Percentiles rank a stretch among this genome's conserved stretches.
These are phyloP conservation scores for Cudoniella acicularis DNA, from an alignment of 495 filamentous ascomycete species.

Conservation along the genomic window DNA sequence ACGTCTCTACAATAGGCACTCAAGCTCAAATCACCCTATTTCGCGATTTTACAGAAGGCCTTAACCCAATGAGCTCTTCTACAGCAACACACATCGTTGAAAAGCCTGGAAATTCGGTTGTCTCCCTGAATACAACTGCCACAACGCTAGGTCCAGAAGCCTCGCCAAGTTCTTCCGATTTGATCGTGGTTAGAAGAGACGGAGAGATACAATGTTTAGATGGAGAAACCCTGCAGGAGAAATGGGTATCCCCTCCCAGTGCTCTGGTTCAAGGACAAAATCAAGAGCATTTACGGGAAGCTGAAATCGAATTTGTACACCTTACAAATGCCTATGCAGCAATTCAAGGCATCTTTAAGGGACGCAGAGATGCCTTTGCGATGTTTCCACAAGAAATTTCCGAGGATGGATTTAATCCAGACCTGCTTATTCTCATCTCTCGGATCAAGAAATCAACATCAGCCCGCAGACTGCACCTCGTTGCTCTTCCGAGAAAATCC, in stretches of 20 bases:
- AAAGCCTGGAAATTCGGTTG: conserved; percentile 12
- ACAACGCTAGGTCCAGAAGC: not conserved
- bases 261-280: conserved; percentile 12
- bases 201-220: conserved; percentile 49
- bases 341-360: conserved; percentile 40
- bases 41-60: conserved; percentile 41
- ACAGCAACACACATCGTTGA: conserved; percentile 13
- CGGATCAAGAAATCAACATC: conserved; percentile 21
- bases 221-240: conserved; percentile 31
- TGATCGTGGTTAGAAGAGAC: conserved; percentile 32
- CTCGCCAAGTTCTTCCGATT: conserved; percentile 12
- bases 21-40: conserved; percentile 45
- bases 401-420: conserved; percentile 41
- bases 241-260: conserved; percentile 30
- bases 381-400: conserved; percentile 34
- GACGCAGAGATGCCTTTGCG: conserved; percentile 36
- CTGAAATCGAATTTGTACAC: conserved; percentile 34
- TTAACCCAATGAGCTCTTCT: not conserved
- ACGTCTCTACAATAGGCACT: conserved; percentile 43
- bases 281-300: conserved; percentile 17
- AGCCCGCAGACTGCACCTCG: conserved; percentile 40
- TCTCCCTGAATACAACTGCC: conserved; percentile 15
- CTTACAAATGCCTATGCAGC: conserved; percentile 37
- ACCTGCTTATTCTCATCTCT: conserved; percentile 44
- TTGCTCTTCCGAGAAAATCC: conserved; percentile 34